Evolutionary conservation across 768 basidiomycete genomes (phyloP).

Genomic region (Collybia mongolica): DNA sequence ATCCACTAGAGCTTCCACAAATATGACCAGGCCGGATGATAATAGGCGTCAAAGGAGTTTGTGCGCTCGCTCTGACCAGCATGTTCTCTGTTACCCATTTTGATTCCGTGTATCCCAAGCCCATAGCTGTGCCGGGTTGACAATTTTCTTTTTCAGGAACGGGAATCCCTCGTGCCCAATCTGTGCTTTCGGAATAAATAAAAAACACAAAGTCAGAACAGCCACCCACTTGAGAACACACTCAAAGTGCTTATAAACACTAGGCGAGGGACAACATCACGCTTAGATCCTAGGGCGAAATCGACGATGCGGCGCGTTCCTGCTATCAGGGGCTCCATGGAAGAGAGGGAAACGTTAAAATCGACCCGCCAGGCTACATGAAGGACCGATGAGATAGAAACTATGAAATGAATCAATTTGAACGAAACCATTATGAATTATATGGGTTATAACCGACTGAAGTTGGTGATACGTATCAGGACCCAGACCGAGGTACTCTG

Average conservation of each 20-base stretch:
- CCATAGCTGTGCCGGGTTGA: conserved; percentile 24
- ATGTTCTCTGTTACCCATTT: conserved; percentile 42
- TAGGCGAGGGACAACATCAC: conserved; percentile 24
- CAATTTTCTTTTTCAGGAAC: conserved; percentile 21
- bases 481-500: conserved; percentile 9
- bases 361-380: conserved; percentile 41
- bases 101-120: conserved; percentile 35
- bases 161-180: conserved; percentile 5
- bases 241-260: conserved; percentile 37
- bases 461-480: conserved; percentile 26
- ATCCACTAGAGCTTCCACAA: conserved; percentile 37
- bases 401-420: background rate
- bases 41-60: conserved; percentile 24
- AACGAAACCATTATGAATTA: conserved; percentile 35
- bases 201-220: background rate
- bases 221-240: conserved; percentile 16
- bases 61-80: conserved; percentile 22
- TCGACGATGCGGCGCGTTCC: conserved; percentile 31
- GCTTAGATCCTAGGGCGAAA: conserved; percentile 21
- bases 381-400: conserved; percentile 24
- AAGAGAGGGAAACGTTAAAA: conserved; percentile 35
- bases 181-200: background rate
- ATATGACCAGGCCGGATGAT: conserved; percentile 44
- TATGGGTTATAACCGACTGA: conserved; percentile 24
- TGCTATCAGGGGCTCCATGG: conserved; percentile 34